Conservation (phyloP, 129 eudicot genomes). For the Flaveria linearis region DNA sequence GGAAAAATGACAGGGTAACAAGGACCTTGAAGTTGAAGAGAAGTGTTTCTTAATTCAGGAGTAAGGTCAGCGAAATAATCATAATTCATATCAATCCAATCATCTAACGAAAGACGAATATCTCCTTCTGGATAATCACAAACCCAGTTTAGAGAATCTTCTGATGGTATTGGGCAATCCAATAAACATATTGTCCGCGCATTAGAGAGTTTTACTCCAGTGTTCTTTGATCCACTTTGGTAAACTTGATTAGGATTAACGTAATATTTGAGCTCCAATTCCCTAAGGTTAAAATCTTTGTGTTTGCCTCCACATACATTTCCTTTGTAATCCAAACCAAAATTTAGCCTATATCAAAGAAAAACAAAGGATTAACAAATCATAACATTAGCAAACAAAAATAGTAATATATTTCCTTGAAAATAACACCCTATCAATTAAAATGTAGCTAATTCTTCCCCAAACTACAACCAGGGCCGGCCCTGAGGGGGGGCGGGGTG, state of each 20-base stretch:
- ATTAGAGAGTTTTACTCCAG: conserved; percentile 54
- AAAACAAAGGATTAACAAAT: background rate
- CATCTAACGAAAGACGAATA: conserved; percentile 57
- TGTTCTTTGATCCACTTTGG: conserved; percentile 67
- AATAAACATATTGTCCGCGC: conserved; percentile 74
- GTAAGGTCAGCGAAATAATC: conserved; percentile 89
- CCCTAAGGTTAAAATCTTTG: conserved; percentile 62
- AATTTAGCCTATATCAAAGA: conserved; percentile 54
- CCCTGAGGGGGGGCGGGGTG: no score
- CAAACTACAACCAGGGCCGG: background rate
- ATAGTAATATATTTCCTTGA: background rate
- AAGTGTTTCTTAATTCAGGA: conserved; percentile 76
- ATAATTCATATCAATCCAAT: conserved; percentile 88
- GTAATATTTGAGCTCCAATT: conserved; percentile 78
- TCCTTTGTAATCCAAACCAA: conserved; percentile 94
- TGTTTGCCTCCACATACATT: conserved; percentile 84
- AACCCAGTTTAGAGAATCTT: conserved; percentile 89
- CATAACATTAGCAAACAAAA: conserved; percentile 6
- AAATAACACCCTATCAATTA: background rate
- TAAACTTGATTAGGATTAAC: conserved; percentile 88
- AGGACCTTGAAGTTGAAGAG: conserved; percentile 95
- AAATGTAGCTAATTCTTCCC: background rate
- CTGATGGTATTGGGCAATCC: conserved; percentile 88
- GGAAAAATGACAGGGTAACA: conserved; percentile 97
- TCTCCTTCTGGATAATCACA: conserved; percentile 97